Base-by-base conservation (phyloP, 176 grass and related monocot species). In the Cenchrus fungigraminus region DNA sequence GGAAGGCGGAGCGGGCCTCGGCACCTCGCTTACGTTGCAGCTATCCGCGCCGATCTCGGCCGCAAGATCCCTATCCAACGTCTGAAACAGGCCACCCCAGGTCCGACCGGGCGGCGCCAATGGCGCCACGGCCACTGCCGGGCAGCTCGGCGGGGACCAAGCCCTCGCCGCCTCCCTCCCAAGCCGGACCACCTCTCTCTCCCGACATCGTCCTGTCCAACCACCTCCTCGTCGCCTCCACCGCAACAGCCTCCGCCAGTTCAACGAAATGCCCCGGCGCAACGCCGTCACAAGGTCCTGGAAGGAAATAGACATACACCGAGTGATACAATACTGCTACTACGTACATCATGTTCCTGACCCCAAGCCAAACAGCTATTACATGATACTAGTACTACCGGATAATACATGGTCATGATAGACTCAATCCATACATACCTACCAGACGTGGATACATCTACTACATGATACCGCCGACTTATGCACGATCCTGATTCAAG, bases 211-310 rank as follows among this genome's bases (percentile, higher is more conserved):
- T 88, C 78, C 87, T 94, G 6, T 83, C 77, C 68, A 94, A 94
- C 89, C 85, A 94, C 73, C 90, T 92, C 63, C 87, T 94, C 78
- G 81, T 86, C 40, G 88, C 31, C 82, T 63, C 68, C 57, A 32
- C 51, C 73, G 28, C 15, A 20, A 63, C 8, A 74, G 87, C 70
- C 90, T 92, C 79, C 74, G 67, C 51, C 79, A 92, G 90, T 86
- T 94, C 79, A 85, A 86, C 59, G 78, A 92, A 90, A 94, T 92
- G 90, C 90, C 90, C 51, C 85, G 9, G 16, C 73, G 79, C 22
- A 25, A 25, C 22, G 22, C 22, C 22, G 22, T 25, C 22, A 32
- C 15, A 40, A 34, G 65, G 6, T 67, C 31, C 12, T 15, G 6
- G 0, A 15, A 66, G 31, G 8, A 7, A 16, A 16, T 66, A 8